Base-by-base conservation (phyloP, 1,139 yeast species). In the Arxiozyma bovina region DNA sequence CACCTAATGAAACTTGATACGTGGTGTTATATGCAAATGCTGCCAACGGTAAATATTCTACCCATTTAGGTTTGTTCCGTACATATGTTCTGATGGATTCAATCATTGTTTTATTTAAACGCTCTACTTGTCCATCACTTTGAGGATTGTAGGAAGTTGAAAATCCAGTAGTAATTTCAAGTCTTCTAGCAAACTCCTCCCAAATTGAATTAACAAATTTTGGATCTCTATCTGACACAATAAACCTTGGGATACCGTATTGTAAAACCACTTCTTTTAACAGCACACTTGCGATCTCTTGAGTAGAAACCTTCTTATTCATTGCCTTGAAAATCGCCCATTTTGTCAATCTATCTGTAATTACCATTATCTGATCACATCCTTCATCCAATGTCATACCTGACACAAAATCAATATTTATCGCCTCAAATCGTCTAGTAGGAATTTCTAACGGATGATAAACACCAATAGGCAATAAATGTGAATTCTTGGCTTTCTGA, bases 41-140 rank as follows among this genome's bases (percentile, higher is more conserved):
- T 1, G 38, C 34, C 45, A 41, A 17, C 11, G 34, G n/a, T 8
- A 22, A n/a, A 25, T 20, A 48, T 17, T 18, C 17, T 22, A 18
- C 17, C 45, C 4, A 63, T 62, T 23, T 62, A 61, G 34, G 59
- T 54, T 48, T 64, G 7, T 23, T 23, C 27, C 7, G 4, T 4
- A 64, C 1, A 68, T 67, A 21, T 21, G 45, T 27, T 21, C 17
- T 25, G 3, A 46, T 9, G 4, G 18, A 23, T 25, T 46, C 49
- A 4, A 23, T 11, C 20, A 46, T 20, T 9, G 21, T 27, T n/a
- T 23, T 46, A 18, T 20, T 27, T 5, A 46, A 9, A 17, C 51
- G 17, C 22, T 49, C 51, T 9, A 21, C 44, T 49, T 49, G 51
- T 22, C 51, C 46, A 41, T 49, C 44, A n/a, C 46, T 17, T 15